A percentile compares a stretch with the other conserved stretches of the same genome.
Evolutionary conservation across 495 filamentous ascomycete genomes (phyloP).

Genomic region (Penicillium manginii): DNA sequence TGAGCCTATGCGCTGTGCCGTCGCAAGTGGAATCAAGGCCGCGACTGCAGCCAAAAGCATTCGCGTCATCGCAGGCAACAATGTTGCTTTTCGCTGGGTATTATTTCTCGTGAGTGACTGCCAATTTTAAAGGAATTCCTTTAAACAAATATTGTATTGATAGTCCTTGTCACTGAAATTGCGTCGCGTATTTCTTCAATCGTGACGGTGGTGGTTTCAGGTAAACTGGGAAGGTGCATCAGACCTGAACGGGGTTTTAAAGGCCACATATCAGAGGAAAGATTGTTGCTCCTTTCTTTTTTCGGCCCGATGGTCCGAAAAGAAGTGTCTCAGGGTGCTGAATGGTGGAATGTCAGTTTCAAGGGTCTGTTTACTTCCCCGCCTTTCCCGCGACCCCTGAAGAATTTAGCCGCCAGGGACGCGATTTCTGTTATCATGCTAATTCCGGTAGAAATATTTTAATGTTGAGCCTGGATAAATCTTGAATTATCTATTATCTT

Average conservation of each 20-base stretch:
- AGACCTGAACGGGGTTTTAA: neutral
- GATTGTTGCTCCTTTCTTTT: neutral
- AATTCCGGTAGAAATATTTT: neutral
- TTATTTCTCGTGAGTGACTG: neutral
- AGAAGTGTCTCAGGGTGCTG: slow-evolving; percentile 3
- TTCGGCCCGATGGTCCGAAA: neutral
- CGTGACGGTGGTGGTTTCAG: neutral
- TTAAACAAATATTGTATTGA: neutral
- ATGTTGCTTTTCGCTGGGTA: neutral
- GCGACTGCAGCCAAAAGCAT: neutral
- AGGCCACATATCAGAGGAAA: neutral
- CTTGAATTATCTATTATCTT: neutral
- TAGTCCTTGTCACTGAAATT: neutral
- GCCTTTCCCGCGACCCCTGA: slow-evolving; percentile 11
- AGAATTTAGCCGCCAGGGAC: slow-evolving; percentile 10
- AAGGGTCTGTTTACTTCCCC: slow-evolving; percentile 19
- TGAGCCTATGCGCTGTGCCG: slow-evolving; percentile 28
- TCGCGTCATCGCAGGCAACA: slow-evolving; percentile 6
- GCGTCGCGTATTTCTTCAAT: neutral
- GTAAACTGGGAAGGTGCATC: neutral
- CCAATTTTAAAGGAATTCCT: neutral
- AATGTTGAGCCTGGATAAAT: neutral
- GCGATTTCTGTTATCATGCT: neutral
- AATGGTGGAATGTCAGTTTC: slow-evolving; percentile 10
- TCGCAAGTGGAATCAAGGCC: slow-evolving; percentile 21